Percentiles rank a stretch among this genome's conserved stretches.
Evolutionary conservation across 805 yeast genomes (phyloP).

Genomic region (Metschnikowia drakensbergensis): DNA sequence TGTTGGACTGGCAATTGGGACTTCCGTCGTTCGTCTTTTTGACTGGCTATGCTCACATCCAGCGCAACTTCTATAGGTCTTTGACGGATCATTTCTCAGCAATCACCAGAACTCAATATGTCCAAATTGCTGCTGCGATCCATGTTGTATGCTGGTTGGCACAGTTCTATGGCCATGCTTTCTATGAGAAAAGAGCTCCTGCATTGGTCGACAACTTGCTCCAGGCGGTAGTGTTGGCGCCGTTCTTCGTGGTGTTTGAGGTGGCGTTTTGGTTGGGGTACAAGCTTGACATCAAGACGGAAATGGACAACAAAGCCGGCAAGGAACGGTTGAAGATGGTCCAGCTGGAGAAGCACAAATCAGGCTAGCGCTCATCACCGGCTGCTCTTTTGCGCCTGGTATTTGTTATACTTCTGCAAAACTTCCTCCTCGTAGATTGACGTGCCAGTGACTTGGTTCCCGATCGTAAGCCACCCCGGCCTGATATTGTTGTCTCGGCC

Average conservation of each 20-base stretch:
- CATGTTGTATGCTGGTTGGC: slow-evolving; percentile 68
- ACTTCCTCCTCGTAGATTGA: slow-evolving; percentile 58
- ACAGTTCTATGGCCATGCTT: slow-evolving; percentile 86
- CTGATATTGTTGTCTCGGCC: slow-evolving; percentile 84
- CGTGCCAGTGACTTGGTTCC: slow-evolving; percentile 68
- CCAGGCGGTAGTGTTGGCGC: slow-evolving; percentile 88
- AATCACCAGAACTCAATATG: slow-evolving; percentile 19
- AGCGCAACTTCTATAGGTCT: slow-evolving; percentile 20
- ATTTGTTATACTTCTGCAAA: slow-evolving; percentile 30
- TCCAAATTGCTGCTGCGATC: slow-evolving; percentile 30
- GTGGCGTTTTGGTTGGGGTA: slow-evolving; percentile 65
- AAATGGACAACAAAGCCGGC: slow-evolving; percentile 48
- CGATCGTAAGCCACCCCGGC: slow-evolving; percentile 89
- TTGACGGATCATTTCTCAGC: slow-evolving; percentile 4
- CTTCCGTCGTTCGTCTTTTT: slow-evolving; percentile 27
- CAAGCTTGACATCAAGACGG: slow-evolving; percentile 46
- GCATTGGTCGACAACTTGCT: slow-evolving; percentile 78
- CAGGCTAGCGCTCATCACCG: not conserved
- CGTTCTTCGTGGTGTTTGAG: slow-evolving; percentile 83
- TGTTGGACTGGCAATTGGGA: slow-evolving; percentile 49
- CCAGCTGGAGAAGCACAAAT: slow-evolving; percentile 15
- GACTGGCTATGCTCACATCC: slow-evolving; percentile 20
- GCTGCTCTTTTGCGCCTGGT: slow-evolving; percentile 7
- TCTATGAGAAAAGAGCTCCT: slow-evolving; percentile 78
- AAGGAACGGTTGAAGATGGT: slow-evolving; percentile 32